Evolutionary conservation across 768 basidiomycete species (phyloP).

Genomic region (Hypsizygus marmoreus): DNA sequence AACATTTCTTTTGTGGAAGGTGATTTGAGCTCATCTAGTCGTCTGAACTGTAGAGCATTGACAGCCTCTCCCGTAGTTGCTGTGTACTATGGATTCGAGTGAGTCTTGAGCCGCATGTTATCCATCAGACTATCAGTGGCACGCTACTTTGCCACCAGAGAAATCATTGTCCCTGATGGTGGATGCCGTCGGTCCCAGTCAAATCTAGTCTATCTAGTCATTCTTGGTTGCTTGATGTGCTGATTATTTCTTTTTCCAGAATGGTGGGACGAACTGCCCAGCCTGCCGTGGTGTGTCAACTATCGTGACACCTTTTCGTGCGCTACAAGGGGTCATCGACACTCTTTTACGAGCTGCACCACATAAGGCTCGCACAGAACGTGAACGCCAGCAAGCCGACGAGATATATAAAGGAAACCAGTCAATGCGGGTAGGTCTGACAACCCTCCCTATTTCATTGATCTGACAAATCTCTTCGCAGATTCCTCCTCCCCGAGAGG

Average conservation of each 20-base stretch:
- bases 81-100: constrained; percentile 83
- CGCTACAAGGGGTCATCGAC: constrained; percentile 73
- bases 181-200: neutral
- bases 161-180: neutral
- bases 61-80: constrained; percentile 49
- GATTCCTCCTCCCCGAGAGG: constrained; percentile 77
- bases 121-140: constrained; percentile 13
- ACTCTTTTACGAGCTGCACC: constrained; percentile 72
- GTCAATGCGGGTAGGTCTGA: constrained; percentile 55
- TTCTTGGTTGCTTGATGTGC: constrained; percentile 1
- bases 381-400: constrained; percentile 81
- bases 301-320: constrained; percentile 70
- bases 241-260: constrained; percentile 45
- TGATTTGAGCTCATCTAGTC: constrained; percentile 29
- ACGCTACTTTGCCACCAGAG: neutral
- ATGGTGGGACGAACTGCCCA: constrained; percentile 84
- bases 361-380: constrained; percentile 61
- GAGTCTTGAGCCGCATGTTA: constrained; percentile 37
- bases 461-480: constrained; percentile 28
- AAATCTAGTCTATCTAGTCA: neutral
- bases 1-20: constrained; percentile 93
- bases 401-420: constrained; percentile 70
- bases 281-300: constrained; percentile 75
- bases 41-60: neutral
- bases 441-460: constrained; percentile 6